These are phyloP conservation scores for Leptomonas seymouri DNA, from an alignment of 208 protist species.

Conservation along the genomic window DNA sequence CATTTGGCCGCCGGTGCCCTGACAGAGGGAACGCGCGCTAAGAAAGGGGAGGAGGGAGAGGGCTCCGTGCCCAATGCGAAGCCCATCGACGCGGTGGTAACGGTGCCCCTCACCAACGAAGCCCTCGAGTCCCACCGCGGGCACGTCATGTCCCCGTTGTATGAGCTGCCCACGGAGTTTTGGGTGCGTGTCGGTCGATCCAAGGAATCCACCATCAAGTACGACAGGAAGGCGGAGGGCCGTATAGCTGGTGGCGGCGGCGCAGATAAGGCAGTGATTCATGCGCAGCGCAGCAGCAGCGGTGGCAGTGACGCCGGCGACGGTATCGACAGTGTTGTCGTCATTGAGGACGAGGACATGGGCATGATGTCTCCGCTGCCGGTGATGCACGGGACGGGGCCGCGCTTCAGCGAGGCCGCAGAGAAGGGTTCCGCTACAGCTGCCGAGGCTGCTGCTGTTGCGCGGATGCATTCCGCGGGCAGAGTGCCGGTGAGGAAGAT, in stretches of 20 bases:
- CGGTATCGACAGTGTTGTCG: neutral
- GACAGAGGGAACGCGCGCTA: neutral
- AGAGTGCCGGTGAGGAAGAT: neutral
- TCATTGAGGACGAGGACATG: neutral
- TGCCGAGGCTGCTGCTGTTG: neutral
- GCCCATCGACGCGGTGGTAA: neutral
- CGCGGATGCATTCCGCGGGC: neutral
- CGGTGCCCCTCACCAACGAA: neutral
- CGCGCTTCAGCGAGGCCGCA: neutral
- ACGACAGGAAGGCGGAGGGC: neutral
- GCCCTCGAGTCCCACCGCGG: conserved; percentile 2
- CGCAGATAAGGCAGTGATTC: neutral
- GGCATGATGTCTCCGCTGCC: neutral
- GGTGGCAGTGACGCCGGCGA: neutral
- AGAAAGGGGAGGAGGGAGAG: neutral
- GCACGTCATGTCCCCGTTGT: conserved; percentile 2
- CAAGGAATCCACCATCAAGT: neutral
- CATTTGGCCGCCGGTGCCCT: neutral
- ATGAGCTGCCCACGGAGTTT: conserved; percentile 2
- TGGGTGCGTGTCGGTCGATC: neutral
- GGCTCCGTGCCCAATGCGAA: neutral
- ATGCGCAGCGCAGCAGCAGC: neutral
- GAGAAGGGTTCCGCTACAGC: neutral
- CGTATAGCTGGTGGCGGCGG: too few relatives aligned
- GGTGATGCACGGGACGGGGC: conserved; percentile 2